Base-by-base conservation (phyloP, 164 flowering plant species). In the Stephania japonica region DNA sequence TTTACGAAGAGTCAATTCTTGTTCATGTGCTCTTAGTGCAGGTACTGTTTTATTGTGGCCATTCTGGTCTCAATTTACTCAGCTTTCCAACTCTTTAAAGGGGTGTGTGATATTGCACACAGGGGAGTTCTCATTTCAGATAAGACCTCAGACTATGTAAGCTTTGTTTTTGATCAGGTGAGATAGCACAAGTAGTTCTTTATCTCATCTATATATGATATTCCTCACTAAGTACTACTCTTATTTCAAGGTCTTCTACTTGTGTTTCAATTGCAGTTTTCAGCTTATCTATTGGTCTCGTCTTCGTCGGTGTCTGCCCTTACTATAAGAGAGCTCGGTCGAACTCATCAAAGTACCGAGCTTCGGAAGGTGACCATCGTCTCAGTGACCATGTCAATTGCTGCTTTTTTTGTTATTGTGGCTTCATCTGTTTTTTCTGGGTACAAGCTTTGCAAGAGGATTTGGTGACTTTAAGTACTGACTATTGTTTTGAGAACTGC, bases 121-220 rank as follows among this genome's bases (percentile, higher is more conserved):
- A 82, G 78, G 80, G 89, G 89, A 59, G 62, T 78, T 62, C 49
- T 85, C 64, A 78, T 89, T 77, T 80, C 90, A 5, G 88, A 86
- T 69, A 79, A 3, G 78, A 47, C 75, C 56, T 87, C 84, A 21
- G 89, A 87, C 73, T 86, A 86, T 70, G 13, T 72, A 5, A 86
- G 86, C 81, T 90, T 90, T 81, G 70, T 83, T 62, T 59, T 87
- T 44, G 90, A 87, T 72, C 90, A 89, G 85, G 90, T 84, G 72
- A 67, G 74, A 6, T 32, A 32, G 38, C 38, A 32, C 38, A 32
- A 32, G 38, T 32, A 32, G 38, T 32, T 32, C 2, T 2, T 32
- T 2, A 32, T 32, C 38, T 32, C 38, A 32, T 32, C 38, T 32
- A 32, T 32, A 32, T 32, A 32, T 1, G 38, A 32, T 32, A 32